Conservation (phyloP, 1,284 basidiomycete genomes). For the Ustilago esculenta region DNA sequence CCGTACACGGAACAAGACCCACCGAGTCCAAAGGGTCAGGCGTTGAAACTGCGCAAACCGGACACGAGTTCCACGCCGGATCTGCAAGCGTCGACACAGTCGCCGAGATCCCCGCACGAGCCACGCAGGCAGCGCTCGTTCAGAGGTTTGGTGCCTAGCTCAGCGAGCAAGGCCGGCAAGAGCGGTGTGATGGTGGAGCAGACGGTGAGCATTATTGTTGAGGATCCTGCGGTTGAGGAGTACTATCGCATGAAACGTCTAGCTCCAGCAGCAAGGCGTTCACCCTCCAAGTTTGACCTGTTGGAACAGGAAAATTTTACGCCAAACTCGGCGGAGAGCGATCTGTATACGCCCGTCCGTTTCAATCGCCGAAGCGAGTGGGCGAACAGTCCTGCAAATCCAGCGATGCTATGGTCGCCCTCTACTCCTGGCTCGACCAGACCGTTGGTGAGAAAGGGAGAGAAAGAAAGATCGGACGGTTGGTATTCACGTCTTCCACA, state of each 20-base stretch:
- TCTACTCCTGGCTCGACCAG: slow-evolving; percentile 9
- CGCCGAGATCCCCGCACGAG: not conserved
- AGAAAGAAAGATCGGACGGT: not conserved
- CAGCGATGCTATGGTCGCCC: slow-evolving; percentile 21
- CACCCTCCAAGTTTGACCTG: slow-evolving; percentile 5
- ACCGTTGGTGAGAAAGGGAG: slow-evolving; percentile 1
- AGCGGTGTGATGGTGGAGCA: slow-evolving; percentile 28
- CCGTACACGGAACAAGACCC: not conserved
- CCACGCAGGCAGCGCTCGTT: slow-evolving; percentile 9
- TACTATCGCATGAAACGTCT: slow-evolving; percentile 18
- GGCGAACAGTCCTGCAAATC: slow-evolving; percentile 15
- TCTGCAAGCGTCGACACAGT: slow-evolving; percentile 5
- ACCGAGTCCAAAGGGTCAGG: slow-evolving; percentile 13
- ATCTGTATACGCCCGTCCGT: slow-evolving; percentile 2
- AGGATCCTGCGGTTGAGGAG: slow-evolving; percentile 20
- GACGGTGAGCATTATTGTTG: slow-evolving; percentile 32
- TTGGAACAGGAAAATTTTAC: slow-evolving; percentile 9
- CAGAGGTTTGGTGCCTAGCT: not conserved
- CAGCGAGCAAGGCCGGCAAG: slow-evolving; percentile 14
- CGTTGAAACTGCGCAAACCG: slow-evolving; percentile 8
- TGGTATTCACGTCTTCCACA: not conserved
- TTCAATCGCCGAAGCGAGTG: slow-evolving; percentile 11
- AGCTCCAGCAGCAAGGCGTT: not conserved
- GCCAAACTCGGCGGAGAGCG: slow-evolving; percentile 5
- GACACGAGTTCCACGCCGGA: slow-evolving; percentile 14